These are phyloP conservation scores for Magnolia changhungtana DNA, from an alignment of 164 flowering plant species.

Conservation along the genomic window DNA sequence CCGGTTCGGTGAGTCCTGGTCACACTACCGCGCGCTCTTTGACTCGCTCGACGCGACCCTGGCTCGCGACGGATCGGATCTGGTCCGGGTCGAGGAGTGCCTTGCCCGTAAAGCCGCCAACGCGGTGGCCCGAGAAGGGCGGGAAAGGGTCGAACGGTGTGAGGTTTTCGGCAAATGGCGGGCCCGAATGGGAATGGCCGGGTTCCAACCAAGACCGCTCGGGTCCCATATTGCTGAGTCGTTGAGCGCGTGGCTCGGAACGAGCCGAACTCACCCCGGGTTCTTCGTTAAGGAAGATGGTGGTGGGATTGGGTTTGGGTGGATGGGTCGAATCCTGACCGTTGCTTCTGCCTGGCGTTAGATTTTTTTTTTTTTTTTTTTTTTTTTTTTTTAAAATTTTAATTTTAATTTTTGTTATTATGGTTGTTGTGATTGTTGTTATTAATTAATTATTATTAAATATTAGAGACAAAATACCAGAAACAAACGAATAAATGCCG, in stretches of 20 bases:
- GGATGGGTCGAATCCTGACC: constrained; percentile 78
- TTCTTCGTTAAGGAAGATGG: constrained; percentile 59
- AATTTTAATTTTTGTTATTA: not conserved
- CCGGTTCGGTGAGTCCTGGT: constrained; percentile 51
- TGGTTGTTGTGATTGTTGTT: not conserved
- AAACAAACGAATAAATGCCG: constrained; percentile 7
- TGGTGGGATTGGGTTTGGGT: constrained; percentile 76
- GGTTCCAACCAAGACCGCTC: constrained; percentile 52
- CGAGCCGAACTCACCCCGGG: constrained; percentile 47
- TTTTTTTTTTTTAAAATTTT: not conserved
- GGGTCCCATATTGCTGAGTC: constrained; percentile 47
- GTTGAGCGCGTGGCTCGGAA: constrained; percentile 32
- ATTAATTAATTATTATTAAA: not conserved
- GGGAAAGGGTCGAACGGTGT: constrained; percentile 79
- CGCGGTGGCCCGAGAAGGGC: constrained; percentile 80
- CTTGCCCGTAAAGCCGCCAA: constrained; percentile 56
- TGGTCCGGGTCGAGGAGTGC: constrained; percentile 56
- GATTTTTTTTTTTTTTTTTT: not conserved
- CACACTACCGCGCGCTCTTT: constrained; percentile 58
- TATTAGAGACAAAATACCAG: not conserved
- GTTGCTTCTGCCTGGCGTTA: constrained; percentile 90
- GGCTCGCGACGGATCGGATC: constrained; percentile 33
- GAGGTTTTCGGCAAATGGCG: constrained; percentile 96
- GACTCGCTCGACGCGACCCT: constrained; percentile 65
- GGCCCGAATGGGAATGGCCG: constrained; percentile 94